These are phyloP conservation scores for Boletus sensibilis DNA, from an alignment of 768 basidiomycete genomes.

Conservation along the genomic window DNA sequence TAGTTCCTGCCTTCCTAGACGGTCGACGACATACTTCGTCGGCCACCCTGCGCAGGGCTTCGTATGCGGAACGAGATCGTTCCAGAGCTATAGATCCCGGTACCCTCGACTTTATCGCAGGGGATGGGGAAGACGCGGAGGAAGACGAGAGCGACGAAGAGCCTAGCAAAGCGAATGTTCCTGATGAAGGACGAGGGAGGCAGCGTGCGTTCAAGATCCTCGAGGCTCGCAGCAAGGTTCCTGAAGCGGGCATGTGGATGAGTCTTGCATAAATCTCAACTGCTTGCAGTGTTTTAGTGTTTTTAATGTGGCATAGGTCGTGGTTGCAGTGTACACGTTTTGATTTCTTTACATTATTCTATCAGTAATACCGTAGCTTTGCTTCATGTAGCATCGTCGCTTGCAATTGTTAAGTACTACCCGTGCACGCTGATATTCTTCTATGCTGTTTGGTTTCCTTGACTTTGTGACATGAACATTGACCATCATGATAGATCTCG, in stretches of 20 bases:
- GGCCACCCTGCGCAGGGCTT: conserved; percentile 53
- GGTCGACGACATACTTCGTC: conserved; percentile 36
- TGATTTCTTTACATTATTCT: conserved; percentile 30
- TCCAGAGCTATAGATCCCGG: conserved; percentile 67
- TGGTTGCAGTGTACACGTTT: conserved; percentile 14
- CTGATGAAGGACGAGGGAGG: conserved; percentile 46
- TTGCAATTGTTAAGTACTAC: conserved; percentile 22
- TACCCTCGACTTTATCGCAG: conserved; percentile 55
- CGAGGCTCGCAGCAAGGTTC: conserved; percentile 64
- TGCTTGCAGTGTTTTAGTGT: conserved; percentile 5
- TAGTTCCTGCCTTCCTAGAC: conserved; percentile 29
- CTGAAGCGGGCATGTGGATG: conserved; percentile 77
- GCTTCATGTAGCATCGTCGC: conserved; percentile 31
- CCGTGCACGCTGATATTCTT: conserved; percentile 15
- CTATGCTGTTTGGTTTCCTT: not conserved
- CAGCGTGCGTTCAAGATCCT: conserved; percentile 67
- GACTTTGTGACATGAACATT: not conserved
- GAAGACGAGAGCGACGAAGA: conserved; percentile 34
- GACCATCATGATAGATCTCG: not conserved
- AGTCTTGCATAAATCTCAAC: conserved; percentile 54
- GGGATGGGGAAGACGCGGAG: conserved; percentile 50
- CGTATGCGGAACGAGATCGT: conserved; percentile 69
- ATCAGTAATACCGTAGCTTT: conserved; percentile 30
- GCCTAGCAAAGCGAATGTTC: conserved; percentile 15
- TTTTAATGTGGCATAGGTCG: conserved; percentile 6